Base-by-base conservation (phyloP, 2,329 filamentous ascomycete species). In the Aureobasidium uvarum region DNA sequence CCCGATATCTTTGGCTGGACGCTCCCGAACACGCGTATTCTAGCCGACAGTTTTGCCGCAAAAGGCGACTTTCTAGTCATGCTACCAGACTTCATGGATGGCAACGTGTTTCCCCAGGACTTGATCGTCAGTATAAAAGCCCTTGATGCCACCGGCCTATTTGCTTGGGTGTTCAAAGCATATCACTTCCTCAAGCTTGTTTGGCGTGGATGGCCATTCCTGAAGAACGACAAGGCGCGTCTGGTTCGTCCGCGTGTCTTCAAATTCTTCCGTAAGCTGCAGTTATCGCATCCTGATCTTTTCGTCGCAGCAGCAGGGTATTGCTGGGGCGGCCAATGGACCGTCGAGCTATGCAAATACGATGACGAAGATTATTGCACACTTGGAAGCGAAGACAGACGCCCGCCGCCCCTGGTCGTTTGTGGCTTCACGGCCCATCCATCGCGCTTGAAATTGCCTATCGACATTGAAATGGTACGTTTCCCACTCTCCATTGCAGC, bases 1-100 rank as follows among this genome's bases (percentile, higher is more conserved):
- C 73, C 76, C 7, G 76, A 78, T 67, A 72, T 75, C 8, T 78
- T 78, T 64, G 77, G 76, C 20, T 74, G 72, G 70, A 68, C 67
- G 3, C 67, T 77, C 16, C 71, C 73, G 14, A 78, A 78, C 70
- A 76, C 72, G 43, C 69, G 73, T 16, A 74, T 78, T 20, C 70
- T 78, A 8, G 74, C 75, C 11, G 77, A 78, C 62, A 71, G 71
- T 10, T 76, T 74, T 62, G 76, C 75, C 1, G 70, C 71, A 59
- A 71, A 73, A 51, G 73, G 73, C 1, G 66, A 67, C 31, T 74
- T 69, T 58, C 39, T 66, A 38, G 73, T 74, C 36, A 74, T 72
- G 64, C 66, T 78, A 18, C 76, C 76, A 8, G 77, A 78, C 31
- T 74, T 78, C 65, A 74, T 75, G 72, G 64, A 72, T 60, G 75